Percentiles rank a stretch among this genome's conserved stretches.
Evolutionary conservation across 2,329 filamentous ascomycete genomes (phyloP).

Genomic region (Xylariaceae sp.): DNA sequence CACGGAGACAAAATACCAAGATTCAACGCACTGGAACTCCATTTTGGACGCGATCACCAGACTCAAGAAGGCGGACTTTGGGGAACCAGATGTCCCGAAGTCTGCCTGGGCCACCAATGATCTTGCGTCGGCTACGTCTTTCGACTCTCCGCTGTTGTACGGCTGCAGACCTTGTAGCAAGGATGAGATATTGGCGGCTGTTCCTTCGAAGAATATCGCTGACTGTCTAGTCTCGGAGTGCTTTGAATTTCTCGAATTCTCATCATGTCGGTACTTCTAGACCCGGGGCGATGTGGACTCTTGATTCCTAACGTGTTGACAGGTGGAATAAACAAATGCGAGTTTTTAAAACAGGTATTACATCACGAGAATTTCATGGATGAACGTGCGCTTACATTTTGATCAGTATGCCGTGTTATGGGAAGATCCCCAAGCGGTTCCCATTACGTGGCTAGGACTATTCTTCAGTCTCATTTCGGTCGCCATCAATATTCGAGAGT

Average conservation of each 20-base stretch:
- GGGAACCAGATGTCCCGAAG: slow-evolving; percentile 5
- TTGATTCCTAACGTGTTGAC: background rate
- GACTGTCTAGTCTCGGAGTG: slow-evolving; percentile 35
- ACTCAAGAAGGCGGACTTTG: slow-evolving; percentile 17
- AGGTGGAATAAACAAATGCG: slow-evolving; percentile 28
- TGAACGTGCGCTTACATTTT: slow-evolving; percentile 4
- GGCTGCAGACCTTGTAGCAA: slow-evolving; percentile 25
- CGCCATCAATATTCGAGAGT: slow-evolving; percentile 27
- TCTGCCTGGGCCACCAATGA: background rate
- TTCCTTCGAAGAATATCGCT: slow-evolving; percentile 32
- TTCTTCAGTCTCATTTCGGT: slow-evolving; percentile 43
- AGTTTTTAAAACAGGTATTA: slow-evolving; percentile 28
- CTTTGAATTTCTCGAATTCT: slow-evolving; percentile 34
- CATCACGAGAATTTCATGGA: background rate
- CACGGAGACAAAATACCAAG: slow-evolving; percentile 21
- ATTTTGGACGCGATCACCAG: slow-evolving; percentile 20
- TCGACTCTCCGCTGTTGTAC: slow-evolving; percentile 30
- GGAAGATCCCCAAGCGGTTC: slow-evolving; percentile 33
- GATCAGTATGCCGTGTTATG: slow-evolving; percentile 43
- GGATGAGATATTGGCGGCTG: slow-evolving; percentile 31
- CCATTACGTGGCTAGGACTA: slow-evolving; percentile 43
- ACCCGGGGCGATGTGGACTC: background rate
- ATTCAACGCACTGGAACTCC: slow-evolving; percentile 22
- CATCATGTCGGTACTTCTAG: slow-evolving; percentile 19
- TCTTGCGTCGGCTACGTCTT: background rate